A percentile compares a stretch with the other conserved stretches of the same genome.
Evolutionary conservation across 2,329 filamentous ascomycete species (phyloP).

Genomic region (Chrysoporthe puriensis): DNA sequence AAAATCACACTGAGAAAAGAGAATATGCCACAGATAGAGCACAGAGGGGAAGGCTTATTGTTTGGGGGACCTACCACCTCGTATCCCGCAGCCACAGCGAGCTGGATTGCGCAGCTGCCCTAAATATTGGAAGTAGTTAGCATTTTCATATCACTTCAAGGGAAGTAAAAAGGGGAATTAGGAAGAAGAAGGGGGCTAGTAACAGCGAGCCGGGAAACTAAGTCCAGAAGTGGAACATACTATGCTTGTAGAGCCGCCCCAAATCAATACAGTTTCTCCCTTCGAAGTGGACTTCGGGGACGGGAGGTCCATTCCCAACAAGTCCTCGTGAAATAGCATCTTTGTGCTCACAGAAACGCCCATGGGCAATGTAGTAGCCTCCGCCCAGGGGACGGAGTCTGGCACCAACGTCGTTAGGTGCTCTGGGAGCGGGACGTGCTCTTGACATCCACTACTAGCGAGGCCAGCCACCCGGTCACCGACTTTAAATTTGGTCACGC

Average conservation of each 20-base stretch:
- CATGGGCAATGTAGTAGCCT: constrained; percentile 37
- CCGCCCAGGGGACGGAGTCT: constrained; percentile 31
- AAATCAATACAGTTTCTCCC: constrained; percentile 44
- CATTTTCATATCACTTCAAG: not conserved
- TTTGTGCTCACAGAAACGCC: constrained; percentile 35
- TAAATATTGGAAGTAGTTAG: not conserved
- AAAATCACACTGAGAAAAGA: not conserved
- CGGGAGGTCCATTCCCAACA: constrained; percentile 27
- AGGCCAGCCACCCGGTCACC: constrained; percentile 42
- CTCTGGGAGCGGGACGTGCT: constrained; percentile 31
- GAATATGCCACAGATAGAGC: not conserved
- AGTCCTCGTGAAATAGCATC: constrained; percentile 23
- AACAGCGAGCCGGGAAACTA: too few relatives aligned
- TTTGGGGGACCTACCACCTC: constrained; percentile 37
- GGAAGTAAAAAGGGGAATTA: not conserved
- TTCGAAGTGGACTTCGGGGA: constrained; percentile 16
- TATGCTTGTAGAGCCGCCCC: constrained; percentile 52
- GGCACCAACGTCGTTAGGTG: constrained; percentile 33
- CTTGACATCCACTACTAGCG: constrained; percentile 35
- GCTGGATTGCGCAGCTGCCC: constrained; percentile 49
- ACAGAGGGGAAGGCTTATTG: too few relatives aligned
- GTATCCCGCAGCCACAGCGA: constrained; percentile 46
- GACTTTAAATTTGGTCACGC: constrained; percentile 35
- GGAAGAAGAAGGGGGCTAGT: not conserved
- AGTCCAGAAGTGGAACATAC: not conserved